phyloP scores from a whole-genome alignment of 2,329 filamentous ascomycete genomes.

The Dryadomyces quercivorus region DNA sequence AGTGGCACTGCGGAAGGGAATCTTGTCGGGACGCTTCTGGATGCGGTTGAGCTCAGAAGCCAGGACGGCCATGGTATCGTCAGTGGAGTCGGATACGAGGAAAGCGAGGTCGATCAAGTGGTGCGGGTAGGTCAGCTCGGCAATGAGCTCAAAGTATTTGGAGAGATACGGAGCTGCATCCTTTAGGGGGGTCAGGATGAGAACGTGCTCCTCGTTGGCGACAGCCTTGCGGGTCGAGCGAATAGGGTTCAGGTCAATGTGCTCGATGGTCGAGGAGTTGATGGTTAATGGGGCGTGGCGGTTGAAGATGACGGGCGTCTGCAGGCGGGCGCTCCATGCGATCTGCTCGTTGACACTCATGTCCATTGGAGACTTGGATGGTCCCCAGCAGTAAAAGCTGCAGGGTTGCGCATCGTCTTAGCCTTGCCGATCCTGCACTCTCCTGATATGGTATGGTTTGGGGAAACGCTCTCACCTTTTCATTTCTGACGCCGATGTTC shows the following conservation, averaged over 20 bases:
- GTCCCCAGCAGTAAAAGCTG: conserved; percentile 96
- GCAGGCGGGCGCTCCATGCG: conserved; percentile 76
- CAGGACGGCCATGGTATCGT: conserved; percentile 84
- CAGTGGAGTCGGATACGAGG: conserved; percentile 79
- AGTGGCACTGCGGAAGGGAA: conserved; percentile 73
- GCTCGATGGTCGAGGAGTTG: conserved; percentile 67
- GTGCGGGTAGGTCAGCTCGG: conserved; percentile 86
- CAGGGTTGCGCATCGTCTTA: background rate
- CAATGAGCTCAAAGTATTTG: conserved; percentile 88
- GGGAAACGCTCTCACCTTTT: conserved; percentile 56
- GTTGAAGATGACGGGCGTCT: conserved; percentile 94
- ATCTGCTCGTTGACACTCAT: conserved; percentile 88
- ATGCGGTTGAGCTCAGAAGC: conserved; percentile 77
- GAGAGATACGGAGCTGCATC: conserved; percentile 72
- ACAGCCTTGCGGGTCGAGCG: conserved; percentile 68
- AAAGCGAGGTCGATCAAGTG: conserved; percentile 91
- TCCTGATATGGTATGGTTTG: too few relatives aligned
- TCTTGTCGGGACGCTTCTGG: conserved; percentile 66
- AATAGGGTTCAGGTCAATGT: conserved; percentile 76
- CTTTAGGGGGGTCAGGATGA: conserved; percentile 86
- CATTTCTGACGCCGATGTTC: conserved; percentile 71
- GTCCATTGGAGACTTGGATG: conserved; percentile 87
- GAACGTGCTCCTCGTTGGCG: conserved; percentile 71
- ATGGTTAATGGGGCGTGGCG: conserved; percentile 79
- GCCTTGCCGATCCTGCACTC: background rate